phyloP scores from a whole-genome alignment of 148 eudicot species.

The Arctostaphylos glauca region DNA sequence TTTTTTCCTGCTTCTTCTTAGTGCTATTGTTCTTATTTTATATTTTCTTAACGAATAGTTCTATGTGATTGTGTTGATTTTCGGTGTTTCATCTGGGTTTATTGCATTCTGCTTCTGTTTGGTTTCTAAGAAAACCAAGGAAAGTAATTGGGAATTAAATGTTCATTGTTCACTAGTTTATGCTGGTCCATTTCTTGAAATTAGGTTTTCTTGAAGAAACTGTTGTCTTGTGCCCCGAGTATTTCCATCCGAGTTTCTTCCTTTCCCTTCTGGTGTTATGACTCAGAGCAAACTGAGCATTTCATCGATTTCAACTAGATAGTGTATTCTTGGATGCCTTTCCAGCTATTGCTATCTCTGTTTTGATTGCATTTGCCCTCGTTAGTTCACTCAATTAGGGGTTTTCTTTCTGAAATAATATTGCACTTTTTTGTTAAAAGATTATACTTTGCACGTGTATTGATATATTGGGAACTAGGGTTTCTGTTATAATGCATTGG shows the following conservation, averaged over 20 bases:
- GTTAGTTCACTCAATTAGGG: neutral
- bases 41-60: neutral
- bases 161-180: neutral
- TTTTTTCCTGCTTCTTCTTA: neutral
- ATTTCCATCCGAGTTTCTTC: neutral
- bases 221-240: neutral
- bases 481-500: conserved; percentile 4
- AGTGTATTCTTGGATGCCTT: neutral
- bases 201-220: neutral
- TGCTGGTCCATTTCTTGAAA: neutral
- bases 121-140: neutral
- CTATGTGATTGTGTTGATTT: neutral
- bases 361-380: neutral
- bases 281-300: conserved; percentile 4
- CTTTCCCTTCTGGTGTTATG: neutral
- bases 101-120: neutral
- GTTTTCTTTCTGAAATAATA: neutral
- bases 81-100: neutral
- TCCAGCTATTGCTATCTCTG: too few relatives aligned
- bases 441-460: neutral
- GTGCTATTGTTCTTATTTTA: neutral
- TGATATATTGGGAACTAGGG: neutral
- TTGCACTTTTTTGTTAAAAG: neutral
- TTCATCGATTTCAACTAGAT: neutral
- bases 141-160: neutral